phyloP scores from a whole-genome alignment of 495 filamentous ascomycete genomes.

The Alectoria sarmentosa region DNA sequence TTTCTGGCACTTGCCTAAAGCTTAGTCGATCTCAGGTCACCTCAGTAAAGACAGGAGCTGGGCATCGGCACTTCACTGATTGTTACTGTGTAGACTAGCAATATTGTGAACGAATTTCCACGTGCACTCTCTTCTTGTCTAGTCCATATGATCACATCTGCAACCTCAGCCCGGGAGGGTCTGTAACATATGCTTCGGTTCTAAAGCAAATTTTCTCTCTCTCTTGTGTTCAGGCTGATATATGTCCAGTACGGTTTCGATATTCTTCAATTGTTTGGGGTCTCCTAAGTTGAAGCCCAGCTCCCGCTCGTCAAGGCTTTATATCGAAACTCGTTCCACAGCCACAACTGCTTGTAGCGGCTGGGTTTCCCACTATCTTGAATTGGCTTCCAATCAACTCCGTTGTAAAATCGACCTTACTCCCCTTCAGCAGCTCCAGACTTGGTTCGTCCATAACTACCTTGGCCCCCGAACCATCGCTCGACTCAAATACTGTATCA shows the following conservation, averaged over 20 bases:
- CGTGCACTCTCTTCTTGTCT: not conserved
- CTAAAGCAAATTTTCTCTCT: too few species aligned
- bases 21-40: not conserved
- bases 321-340: constrained; percentile 99
- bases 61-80: too few species aligned
- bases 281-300: not conserved
- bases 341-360: constrained; percentile 88
- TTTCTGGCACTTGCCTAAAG: not conserved
- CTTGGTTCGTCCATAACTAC: constrained; percentile 86
- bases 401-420: constrained; percentile 91
- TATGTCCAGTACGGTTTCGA: not conserved
- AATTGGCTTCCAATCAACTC: constrained; percentile 98
- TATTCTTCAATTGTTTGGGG: not conserved
- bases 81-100: not conserved
- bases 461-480: constrained; percentile 50
- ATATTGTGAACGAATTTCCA: not conserved
- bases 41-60: too few species aligned
- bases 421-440: constrained; percentile 82
- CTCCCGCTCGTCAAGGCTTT: constrained; percentile 41
- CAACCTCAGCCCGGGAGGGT: not conserved
- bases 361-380: constrained; percentile 87
- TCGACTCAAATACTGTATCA: constrained; percentile 56
- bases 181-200: not conserved
- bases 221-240: not conserved
- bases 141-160: not conserved